Conservation (phyloP, 768 basidiomycete species). For the Amanita fuliginea region DNA sequence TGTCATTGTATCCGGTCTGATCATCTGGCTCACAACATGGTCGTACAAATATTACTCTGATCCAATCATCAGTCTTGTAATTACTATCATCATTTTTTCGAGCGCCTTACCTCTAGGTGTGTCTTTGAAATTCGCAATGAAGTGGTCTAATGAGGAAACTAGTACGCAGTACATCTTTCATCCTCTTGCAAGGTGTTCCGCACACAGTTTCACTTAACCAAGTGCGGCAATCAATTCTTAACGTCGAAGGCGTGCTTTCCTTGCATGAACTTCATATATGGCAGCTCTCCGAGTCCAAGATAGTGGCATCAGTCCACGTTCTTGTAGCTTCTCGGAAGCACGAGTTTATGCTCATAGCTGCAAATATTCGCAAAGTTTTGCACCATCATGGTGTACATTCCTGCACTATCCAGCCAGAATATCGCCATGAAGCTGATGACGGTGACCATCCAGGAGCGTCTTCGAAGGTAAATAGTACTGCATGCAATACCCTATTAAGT, state of each 20-base stretch:
- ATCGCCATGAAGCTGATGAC: slow-evolving; percentile 25
- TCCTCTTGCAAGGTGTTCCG: slow-evolving; percentile 91
- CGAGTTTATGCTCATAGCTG: slow-evolving; percentile 89
- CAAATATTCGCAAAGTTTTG: slow-evolving; percentile 71
- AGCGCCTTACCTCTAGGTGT: slow-evolving; percentile 84
- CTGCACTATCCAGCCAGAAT: slow-evolving; percentile 91
- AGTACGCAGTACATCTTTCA: slow-evolving; percentile 90
- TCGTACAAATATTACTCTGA: slow-evolving; percentile 86
- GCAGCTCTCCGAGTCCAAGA: slow-evolving; percentile 93
- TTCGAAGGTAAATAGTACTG: slow-evolving; percentile 28
- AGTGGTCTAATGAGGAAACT: slow-evolving; percentile 4
- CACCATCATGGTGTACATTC: slow-evolving; percentile 93
- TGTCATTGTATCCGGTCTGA: slow-evolving; percentile 87
- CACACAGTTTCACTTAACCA: slow-evolving; percentile 82
- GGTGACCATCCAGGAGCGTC: slow-evolving; percentile 33
- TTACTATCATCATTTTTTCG: slow-evolving; percentile 94
- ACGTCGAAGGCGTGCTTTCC: slow-evolving; percentile 76
- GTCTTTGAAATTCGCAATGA: slow-evolving; percentile 11
- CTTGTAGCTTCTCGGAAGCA: slow-evolving; percentile 66
- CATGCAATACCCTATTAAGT: neutral
- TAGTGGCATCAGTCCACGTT: slow-evolving; percentile 94
- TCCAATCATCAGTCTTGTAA: slow-evolving; percentile 85
- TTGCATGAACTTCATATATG: slow-evolving; percentile 95
- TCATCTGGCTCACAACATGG: slow-evolving; percentile 89
- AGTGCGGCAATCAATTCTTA: slow-evolving; percentile 70